Conservation (phyloP, 78 protist genomes). For the Dictyostelium capitatum region DNA sequence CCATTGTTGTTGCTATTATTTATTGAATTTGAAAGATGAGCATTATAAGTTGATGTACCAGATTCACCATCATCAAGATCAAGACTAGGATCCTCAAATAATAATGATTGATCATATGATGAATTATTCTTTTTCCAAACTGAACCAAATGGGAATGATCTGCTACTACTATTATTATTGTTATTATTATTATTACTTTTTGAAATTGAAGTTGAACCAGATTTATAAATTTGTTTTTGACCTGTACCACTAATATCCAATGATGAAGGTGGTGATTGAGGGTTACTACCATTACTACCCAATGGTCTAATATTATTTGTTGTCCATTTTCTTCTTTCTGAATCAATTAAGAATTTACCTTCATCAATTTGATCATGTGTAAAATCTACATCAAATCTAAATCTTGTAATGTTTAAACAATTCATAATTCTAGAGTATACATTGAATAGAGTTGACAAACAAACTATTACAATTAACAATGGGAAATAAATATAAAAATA, state of each 20-base stretch:
- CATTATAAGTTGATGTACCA: background rate
- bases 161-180: background rate
- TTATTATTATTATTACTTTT: background rate
- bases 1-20: background rate
- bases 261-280: background rate
- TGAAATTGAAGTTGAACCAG: conserved; percentile 19
- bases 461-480: conserved; percentile 69
- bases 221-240: conserved; percentile 9
- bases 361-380: conserved; percentile 71
- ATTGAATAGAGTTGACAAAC: conserved; percentile 60
- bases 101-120: background rate
- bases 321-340: conserved; percentile 38
- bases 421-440: conserved; percentile 60
- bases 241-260: background rate
- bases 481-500: conserved; percentile 82
- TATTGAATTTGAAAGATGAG: conserved; percentile 3
- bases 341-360: conserved; percentile 43
- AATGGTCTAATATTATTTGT: conserved; percentile 9
- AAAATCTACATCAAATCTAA: conserved; percentile 69
- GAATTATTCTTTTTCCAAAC: background rate
- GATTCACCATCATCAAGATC: conserved; percentile 7
- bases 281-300: background rate
- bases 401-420: conserved; percentile 36
- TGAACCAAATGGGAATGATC: background rate
- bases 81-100: background rate